These are phyloP conservation scores for Drechslerella coelobrocha DNA, from an alignment of 2,329 filamentous ascomycete species.

Conservation along the genomic window DNA sequence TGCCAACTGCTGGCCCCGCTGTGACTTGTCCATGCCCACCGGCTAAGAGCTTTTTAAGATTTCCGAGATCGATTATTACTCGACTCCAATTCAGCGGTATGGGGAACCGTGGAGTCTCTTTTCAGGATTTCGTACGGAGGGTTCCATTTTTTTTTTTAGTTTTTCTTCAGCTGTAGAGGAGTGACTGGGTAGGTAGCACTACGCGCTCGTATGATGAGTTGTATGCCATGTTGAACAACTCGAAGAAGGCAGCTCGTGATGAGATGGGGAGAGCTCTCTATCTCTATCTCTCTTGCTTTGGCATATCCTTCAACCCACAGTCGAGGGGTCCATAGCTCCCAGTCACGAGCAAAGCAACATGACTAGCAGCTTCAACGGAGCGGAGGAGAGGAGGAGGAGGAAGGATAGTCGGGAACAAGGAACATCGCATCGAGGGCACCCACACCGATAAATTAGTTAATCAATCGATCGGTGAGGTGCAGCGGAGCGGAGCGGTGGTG, in stretches of 20 bases:
- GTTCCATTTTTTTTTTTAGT: not conserved
- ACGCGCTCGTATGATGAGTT: constrained; percentile 3
- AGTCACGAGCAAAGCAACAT: constrained; percentile 1
- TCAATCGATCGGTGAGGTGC: constrained; percentile 1
- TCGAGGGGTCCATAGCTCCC: not conserved
- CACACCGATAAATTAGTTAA: not conserved
- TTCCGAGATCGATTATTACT: not conserved
- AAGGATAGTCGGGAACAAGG: not conserved
- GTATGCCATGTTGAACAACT: not conserved
- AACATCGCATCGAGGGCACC: not conserved
- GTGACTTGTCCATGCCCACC: not conserved
- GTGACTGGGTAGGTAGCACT: not conserved
- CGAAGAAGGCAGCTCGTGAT: constrained; percentile 1
- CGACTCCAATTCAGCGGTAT: not conserved
- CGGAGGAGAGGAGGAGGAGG: not conserved
- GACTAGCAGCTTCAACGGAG: not conserved
- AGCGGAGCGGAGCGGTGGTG: not conserved
- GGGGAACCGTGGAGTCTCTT: not conserved
- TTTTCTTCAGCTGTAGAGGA: not conserved
- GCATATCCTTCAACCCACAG: not conserved
- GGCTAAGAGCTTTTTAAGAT: not conserved
- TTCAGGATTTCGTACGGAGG: not conserved
- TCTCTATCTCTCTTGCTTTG: no score
- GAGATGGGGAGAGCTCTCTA: not conserved
- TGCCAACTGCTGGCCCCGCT: not conserved